A percentile compares a stretch with the other conserved stretches of the same genome.
Conservation (phyloP, 2,329 filamentous ascomycete genomes). For the Saccharata proteae region DNA sequence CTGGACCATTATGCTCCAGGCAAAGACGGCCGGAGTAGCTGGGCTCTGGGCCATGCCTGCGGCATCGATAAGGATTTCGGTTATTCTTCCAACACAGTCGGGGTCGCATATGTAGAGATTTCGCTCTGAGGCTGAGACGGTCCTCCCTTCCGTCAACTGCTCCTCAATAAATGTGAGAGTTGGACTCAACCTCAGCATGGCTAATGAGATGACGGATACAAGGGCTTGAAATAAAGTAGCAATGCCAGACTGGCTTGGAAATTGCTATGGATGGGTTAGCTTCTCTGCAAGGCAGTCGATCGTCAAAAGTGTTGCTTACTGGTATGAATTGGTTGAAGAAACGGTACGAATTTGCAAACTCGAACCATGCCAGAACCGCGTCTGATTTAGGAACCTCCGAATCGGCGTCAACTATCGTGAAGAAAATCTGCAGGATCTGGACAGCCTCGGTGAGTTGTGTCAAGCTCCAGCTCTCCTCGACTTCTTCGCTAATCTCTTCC, state of each 20-base stretch:
- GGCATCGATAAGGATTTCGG: conserved; percentile 54
- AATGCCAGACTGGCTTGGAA: conserved; percentile 33
- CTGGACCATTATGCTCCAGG: conserved; percentile 59
- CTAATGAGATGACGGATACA: conserved; percentile 56
- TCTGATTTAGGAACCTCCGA: conserved; percentile 19
- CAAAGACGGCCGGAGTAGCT: conserved; percentile 62
- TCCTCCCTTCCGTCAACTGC: conserved; percentile 18
- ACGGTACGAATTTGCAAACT: conserved; percentile 26
- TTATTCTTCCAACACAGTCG: conserved; percentile 58
- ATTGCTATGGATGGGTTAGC: conserved; percentile 18
- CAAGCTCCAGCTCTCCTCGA: conserved; percentile 50
- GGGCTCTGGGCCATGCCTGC: conserved; percentile 45
- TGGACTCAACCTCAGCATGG: conserved; percentile 57
- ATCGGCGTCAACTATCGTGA: conserved; percentile 52
- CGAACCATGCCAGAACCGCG: conserved; percentile 24
- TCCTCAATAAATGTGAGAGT: conserved; percentile 43
- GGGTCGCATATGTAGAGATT: conserved; percentile 56
- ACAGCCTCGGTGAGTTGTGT: conserved; percentile 57
- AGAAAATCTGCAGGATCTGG: conserved; percentile 61
- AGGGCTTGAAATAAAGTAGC: conserved; percentile 54
- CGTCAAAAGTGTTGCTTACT: neutral
- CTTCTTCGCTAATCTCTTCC: conserved; percentile 40
- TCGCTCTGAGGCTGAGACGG: conserved; percentile 8
- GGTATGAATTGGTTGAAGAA: conserved; percentile 47
- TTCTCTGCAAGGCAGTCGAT: neutral